phyloP scores from a whole-genome alignment of 441 rosid species.

The Populus hybrid region DNA sequence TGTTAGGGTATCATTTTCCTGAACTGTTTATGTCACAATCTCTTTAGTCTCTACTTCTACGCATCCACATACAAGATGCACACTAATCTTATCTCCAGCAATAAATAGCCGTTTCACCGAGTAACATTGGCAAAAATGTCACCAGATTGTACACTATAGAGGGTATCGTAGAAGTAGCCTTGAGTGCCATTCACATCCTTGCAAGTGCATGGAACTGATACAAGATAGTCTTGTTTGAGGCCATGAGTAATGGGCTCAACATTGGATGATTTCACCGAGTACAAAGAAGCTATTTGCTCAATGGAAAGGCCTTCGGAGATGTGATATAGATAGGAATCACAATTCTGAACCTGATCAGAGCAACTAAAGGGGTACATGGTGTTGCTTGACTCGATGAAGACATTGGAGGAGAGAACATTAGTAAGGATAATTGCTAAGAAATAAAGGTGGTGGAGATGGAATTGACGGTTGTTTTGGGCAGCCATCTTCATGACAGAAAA shows the following conservation, averaged over 20 bases:
- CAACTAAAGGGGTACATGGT: slow-evolving; percentile 26
- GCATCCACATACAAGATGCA: slow-evolving; percentile 35
- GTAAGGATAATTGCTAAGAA: not conserved
- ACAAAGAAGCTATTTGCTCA: slow-evolving; percentile 25
- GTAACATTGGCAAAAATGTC: slow-evolving; percentile 14
- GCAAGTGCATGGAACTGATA: slow-evolving; percentile 36
- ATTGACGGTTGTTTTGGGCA: slow-evolving; percentile 4
- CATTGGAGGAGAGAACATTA: slow-evolving; percentile 4
- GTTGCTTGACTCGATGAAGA: slow-evolving; percentile 11
- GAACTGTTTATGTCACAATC: slow-evolving; percentile 30
- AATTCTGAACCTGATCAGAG: slow-evolving; percentile 7
- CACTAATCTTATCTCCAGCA: slow-evolving; percentile 10
- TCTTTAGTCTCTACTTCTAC: slow-evolving; percentile 18
- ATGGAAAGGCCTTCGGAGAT: slow-evolving; percentile 22
- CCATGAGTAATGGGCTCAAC: slow-evolving; percentile 21
- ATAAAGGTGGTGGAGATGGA: slow-evolving; percentile 7
- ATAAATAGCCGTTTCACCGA: slow-evolving; percentile 18
- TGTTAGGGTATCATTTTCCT: slow-evolving; percentile 26
- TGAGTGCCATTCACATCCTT: slow-evolving; percentile 28
- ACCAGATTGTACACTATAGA: slow-evolving; percentile 14
- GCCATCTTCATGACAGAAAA: slow-evolving; percentile 19
- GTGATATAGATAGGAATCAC: slow-evolving; percentile 33
- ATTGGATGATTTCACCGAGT: slow-evolving; percentile 24
- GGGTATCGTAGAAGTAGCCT: slow-evolving; percentile 33
- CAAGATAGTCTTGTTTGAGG: slow-evolving; percentile 24